A percentile compares a stretch with the other conserved stretches of the same genome.
Evolutionary conservation across 2,329 filamentous ascomycete species (phyloP).

Genomic region (Plectosphaerella cucumerina): DNA sequence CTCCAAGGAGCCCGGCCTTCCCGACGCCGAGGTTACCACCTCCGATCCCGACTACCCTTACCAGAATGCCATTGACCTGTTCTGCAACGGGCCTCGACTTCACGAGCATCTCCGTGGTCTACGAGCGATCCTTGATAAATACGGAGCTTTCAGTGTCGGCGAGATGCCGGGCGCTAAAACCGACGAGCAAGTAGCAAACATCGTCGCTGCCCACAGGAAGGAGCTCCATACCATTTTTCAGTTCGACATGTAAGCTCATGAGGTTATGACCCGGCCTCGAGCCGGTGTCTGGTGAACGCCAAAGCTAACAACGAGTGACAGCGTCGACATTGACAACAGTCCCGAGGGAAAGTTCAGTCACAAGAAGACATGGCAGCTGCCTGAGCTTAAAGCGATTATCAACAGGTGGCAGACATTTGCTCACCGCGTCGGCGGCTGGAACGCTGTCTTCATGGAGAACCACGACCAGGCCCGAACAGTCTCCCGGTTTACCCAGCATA

Average conservation of each 20-base stretch:
- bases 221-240: constrained; percentile 31
- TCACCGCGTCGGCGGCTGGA: constrained; percentile 46
- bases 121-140: constrained; percentile 39
- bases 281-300: not conserved
- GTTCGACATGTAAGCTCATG: constrained; percentile 42
- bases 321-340: constrained; percentile 30
- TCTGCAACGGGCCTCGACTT: constrained; percentile 51
- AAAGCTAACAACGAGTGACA: constrained; percentile 11
- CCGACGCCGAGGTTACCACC: constrained; percentile 37
- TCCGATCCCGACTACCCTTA: constrained; percentile 28
- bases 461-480: constrained; percentile 57
- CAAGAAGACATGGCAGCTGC: constrained; percentile 27
- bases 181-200: constrained; percentile 36
- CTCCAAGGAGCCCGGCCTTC: constrained; percentile 45
- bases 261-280: not conserved
- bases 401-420: constrained; percentile 41
- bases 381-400: constrained; percentile 41
- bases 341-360: constrained; percentile 32
- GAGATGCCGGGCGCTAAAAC: constrained; percentile 45
- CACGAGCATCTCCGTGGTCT: constrained; percentile 48
- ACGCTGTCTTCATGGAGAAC: constrained; percentile 59
- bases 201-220: constrained; percentile 39
- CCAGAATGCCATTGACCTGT: constrained; percentile 36
- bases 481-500: constrained; percentile 31
- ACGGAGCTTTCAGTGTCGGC: constrained; percentile 52